Evolutionary conservation across 2,329 filamentous ascomycete genomes (phyloP), one percentile per base, ranked within the genome.

Genomic region (Pochonia chlamydosporia): DNA sequence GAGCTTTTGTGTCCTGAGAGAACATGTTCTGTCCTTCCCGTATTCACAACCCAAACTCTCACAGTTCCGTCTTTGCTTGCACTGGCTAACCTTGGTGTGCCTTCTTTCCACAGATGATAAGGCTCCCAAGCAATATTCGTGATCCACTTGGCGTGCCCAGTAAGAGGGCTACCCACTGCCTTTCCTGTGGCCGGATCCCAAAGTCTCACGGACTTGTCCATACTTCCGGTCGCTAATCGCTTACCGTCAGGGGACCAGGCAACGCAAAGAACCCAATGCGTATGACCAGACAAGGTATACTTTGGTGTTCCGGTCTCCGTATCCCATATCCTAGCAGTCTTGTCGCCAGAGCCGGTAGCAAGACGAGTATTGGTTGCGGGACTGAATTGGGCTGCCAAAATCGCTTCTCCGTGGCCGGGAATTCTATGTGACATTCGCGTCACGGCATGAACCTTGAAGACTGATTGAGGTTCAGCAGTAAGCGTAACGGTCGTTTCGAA

Each of bases 241-340:
- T 77, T 76, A 10, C 86, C 89, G 60, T 96, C 89, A 0, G 91
- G 89, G 13, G 87, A 90, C 82, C 89, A 97, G 46, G 83, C 81
- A 3, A 96, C 89, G 2, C 84, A 88, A 47, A 97, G 68, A 3
- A 97, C 90, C 91, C 91, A 96, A 51, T 86, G 86, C 2, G 85
- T 84, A 65, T 97, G 93, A 1, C 90, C 90, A 57, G 89, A 86
- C 42, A 97, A 70, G 0, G 90, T 97, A 65, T 87, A 81, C 51
- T 89, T 79, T 0, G 91, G 90, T 10, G 90, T 96, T 41, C 91
- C 91, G 0, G 90, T 96, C 59, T 96, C 89, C 42, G 89, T 91
- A 60, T 99, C 91, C 89, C 89, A 96, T 70, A 97, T 85, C 48
- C 92, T 75, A 0, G 91, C 92, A 2, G 91, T 96, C 56, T 86